A percentile compares a stretch with the other conserved stretches of the same genome.
These are phyloP conservation scores for Cicer cuneatum DNA, from an alignment of 306 rosid genomes.

Conservation along the genomic window DNA sequence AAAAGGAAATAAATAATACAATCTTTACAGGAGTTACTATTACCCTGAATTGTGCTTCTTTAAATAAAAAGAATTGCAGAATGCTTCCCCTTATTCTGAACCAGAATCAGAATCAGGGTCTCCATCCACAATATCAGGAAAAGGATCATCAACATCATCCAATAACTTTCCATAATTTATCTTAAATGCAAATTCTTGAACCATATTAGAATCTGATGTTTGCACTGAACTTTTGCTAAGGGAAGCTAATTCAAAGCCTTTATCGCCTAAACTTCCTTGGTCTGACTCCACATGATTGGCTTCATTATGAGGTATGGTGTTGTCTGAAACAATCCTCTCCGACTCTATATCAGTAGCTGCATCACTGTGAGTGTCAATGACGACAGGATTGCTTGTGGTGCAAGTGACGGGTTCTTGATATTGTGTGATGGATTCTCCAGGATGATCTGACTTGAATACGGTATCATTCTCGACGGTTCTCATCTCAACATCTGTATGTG, in stretches of 20 bases:
- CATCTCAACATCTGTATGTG: constrained; percentile 47
- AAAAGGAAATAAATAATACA: neutral
- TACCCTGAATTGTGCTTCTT: constrained; percentile 19
- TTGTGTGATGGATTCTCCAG: constrained; percentile 32
- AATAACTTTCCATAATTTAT: constrained; percentile 36
- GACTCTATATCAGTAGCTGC: constrained; percentile 29
- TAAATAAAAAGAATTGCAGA: neutral
- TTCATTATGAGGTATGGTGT: constrained; percentile 39
- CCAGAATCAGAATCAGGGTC: constrained; percentile 80
- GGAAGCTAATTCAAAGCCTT: constrained; percentile 32
- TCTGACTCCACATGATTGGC: constrained; percentile 40
- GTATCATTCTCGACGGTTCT: constrained; percentile 45
- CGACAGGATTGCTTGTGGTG: constrained; percentile 11
- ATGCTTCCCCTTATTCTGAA: constrained; percentile 46
- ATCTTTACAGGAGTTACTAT: neutral
- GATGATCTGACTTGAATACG: constrained; percentile 41
- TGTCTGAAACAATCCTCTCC: constrained; percentile 44
- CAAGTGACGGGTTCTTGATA: constrained; percentile 43
- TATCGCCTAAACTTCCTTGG: constrained; percentile 33
- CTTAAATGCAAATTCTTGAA: constrained; percentile 35
- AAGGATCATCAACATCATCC: constrained; percentile 54
- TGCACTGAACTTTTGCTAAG: constrained; percentile 30
- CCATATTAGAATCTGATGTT: constrained; percentile 42
- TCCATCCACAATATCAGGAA: constrained; percentile 77
- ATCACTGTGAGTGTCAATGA: constrained; percentile 34